Base-by-base conservation (phyloP, 139 green algal species). In the Chlorella sorokiniana region DNA sequence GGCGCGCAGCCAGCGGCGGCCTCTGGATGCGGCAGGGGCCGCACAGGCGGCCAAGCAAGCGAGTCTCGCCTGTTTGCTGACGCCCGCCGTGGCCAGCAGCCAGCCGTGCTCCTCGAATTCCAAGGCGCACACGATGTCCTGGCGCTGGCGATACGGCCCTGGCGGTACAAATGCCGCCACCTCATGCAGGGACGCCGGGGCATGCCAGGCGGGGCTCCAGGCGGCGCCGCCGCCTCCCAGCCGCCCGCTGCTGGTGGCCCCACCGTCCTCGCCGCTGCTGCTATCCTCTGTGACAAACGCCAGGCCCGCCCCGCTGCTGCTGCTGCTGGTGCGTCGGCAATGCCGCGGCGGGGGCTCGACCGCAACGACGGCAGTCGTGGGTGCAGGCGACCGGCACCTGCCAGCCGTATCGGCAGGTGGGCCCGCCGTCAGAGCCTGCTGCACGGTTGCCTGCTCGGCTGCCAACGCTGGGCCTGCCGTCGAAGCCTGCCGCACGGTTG, bases 71-170 rank as follows among this genome's bases (percentile, higher is more conserved):
- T 91, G 89, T 74, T 95, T 95, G 56, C 81, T 81, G 25, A 95
- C 84, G 20, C 91, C 91, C 9, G 88, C 91, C 20, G 87, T 77
- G 23, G 89, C 91, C 51, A 95, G 48, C 29, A 94, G 78, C 56
- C 76, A 77, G 9, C 91, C 91, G 63, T 91, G 81, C 1, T 76
- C 72, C 3, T 85, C 89, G 56, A 95, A 95, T 64, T 95, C 91
- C 14, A 95, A 51, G 0, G 85, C 86, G 65, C 89, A 93, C 20
- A 95, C 84, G 31, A 95, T 92, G 74, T 91, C 86, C 69, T 59
- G 70, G 67, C 10, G 41, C 38, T 38, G 35, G 38, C 44, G 29
- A 27, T 51, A 41, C 5, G 54, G 48, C 38, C 6, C 35, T 9
- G 61, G 79, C 7, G 48, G 69, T 37, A 78, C 40, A 52, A 86